These are phyloP conservation scores for Gonium pectorale DNA, from an alignment of 139 green algal species.

Conservation along the genomic window DNA sequence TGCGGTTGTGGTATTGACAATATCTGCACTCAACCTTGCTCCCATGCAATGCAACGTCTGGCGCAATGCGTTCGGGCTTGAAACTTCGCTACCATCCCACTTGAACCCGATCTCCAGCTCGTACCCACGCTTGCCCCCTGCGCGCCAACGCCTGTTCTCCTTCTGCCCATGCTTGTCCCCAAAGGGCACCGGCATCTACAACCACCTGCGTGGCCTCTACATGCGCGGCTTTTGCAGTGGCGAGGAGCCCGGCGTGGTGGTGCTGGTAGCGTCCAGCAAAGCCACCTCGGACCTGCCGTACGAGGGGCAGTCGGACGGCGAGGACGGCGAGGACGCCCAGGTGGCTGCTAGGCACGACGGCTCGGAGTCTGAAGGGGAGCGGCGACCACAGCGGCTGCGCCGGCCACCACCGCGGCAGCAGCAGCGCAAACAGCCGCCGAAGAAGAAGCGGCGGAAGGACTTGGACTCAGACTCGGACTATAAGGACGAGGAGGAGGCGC, in stretches of 20 bases:
- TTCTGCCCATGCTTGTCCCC: neutral
- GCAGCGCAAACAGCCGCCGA: slow-evolving; percentile 7
- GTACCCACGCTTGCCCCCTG: neutral
- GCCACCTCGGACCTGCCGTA: slow-evolving; percentile 5
- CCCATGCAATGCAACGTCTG: too few species aligned
- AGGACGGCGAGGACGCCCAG: neutral
- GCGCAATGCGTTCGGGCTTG: too few species aligned
- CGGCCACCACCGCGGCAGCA: neutral
- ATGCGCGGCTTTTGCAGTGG: slow-evolving; percentile 32
- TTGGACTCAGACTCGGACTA: neutral
- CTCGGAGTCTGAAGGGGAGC: neutral
- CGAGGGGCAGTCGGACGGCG: neutral
- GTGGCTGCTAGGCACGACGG: neutral
- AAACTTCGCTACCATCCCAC: too few species aligned
- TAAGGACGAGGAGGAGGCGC: neutral
- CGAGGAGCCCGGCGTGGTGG: slow-evolving; percentile 19
- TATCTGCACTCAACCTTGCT: too few species aligned
- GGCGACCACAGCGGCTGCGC: neutral
- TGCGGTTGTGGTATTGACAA: too few species aligned
- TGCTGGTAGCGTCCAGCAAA: slow-evolving; percentile 23
- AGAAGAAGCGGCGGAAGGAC: neutral
- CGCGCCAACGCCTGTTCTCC: neutral
- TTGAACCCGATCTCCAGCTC: too few species aligned
- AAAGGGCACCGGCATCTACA: slow-evolving; percentile 47
- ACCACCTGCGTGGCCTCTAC: slow-evolving; percentile 29